Conservation (phyloP, 768 basidiomycete species). For the Boletus vinaceobasis region DNA sequence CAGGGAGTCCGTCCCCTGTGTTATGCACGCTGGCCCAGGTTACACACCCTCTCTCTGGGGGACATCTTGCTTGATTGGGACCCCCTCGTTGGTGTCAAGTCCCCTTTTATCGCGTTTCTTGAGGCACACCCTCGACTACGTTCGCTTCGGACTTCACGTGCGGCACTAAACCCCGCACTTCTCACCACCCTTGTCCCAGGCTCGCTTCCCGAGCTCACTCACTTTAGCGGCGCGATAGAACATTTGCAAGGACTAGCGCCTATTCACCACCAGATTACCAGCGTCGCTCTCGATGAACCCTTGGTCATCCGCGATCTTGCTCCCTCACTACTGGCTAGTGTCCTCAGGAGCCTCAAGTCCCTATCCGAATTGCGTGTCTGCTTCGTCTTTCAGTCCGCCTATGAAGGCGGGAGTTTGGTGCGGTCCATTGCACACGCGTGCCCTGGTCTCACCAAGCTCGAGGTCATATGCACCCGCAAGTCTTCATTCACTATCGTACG, state of each 20-base stretch:
- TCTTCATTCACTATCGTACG: conserved; percentile 72
- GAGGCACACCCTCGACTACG: conserved; percentile 58
- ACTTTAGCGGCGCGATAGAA: conserved; percentile 64
- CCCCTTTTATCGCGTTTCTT: conserved; percentile 65
- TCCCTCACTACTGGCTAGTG: conserved; percentile 53
- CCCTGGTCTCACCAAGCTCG: conserved; percentile 59
- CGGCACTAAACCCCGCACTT: conserved; percentile 51
- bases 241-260: conserved; percentile 61
- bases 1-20: conserved; percentile 53
- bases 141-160: conserved; percentile 48
- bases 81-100: conserved; percentile 40
- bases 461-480: conserved; percentile 62
- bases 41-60: conserved; percentile 59
- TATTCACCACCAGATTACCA: conserved; percentile 47
- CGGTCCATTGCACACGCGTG: conserved; percentile 65
- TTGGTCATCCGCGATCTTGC: conserved; percentile 67
- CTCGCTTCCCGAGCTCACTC: conserved; percentile 47
- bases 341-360: conserved; percentile 54
- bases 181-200: conserved; percentile 46
- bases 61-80: conserved; percentile 62
- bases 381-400: conserved; percentile 69
- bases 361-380: conserved; percentile 59
- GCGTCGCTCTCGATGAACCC: conserved; percentile 61
- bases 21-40: conserved; percentile 62
- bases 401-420: conserved; percentile 69